A percentile compares a stretch with the other conserved stretches of the same genome.
Evolutionary conservation across 805 yeast species (phyloP).

Genomic region (Brettanomyces bruxellensis): DNA sequence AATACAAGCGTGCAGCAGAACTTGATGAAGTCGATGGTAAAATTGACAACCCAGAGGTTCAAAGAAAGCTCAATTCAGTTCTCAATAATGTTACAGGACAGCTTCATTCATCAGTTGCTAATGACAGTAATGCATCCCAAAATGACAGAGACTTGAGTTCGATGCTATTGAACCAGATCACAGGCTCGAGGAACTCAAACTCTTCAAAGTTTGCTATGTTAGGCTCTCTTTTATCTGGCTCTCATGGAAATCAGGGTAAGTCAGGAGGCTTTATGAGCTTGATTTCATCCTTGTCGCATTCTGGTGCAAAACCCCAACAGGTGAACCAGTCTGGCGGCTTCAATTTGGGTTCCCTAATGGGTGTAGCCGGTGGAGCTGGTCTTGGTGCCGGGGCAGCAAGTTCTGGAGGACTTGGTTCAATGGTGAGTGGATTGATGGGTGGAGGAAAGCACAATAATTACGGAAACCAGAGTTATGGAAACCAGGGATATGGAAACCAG

Average conservation of each 20-base stretch:
- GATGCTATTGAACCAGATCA: slow-evolving; percentile 18
- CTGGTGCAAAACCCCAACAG: slow-evolving; percentile 16
- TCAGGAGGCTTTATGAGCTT: slow-evolving; percentile 18
- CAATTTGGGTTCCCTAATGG: slow-evolving; percentile 17
- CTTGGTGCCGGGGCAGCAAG: slow-evolving; percentile 5
- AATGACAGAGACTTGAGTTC: slow-evolving; percentile 24
- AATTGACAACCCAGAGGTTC: slow-evolving; percentile 23
- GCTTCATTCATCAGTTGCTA: slow-evolving; percentile 15
- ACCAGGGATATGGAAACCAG: background rate
- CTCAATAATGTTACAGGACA: slow-evolving; percentile 14
- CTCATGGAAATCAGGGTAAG: slow-evolving; percentile 5
- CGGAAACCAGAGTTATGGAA: slow-evolving; percentile 1
- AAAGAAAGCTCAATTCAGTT: slow-evolving; percentile 17
- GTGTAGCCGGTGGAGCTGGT: slow-evolving; percentile 4
- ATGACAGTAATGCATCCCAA: slow-evolving; percentile 12
- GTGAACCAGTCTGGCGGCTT: slow-evolving; percentile 20
- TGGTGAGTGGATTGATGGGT: slow-evolving; percentile 11
- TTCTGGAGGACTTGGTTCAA: slow-evolving; percentile 11
- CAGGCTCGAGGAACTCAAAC: slow-evolving; percentile 18
- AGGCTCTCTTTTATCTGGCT: slow-evolving; percentile 11
- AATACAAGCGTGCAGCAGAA: slow-evolving; percentile 22
- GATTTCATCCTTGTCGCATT: slow-evolving; percentile 15
- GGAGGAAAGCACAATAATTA: slow-evolving; percentile 1
- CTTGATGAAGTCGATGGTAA: slow-evolving; percentile 25
- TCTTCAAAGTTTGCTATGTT: slow-evolving; percentile 20